Evolutionary conservation across 1,139 yeast species (phyloP).

Genomic region (Taphrina wiesneri): DNA sequence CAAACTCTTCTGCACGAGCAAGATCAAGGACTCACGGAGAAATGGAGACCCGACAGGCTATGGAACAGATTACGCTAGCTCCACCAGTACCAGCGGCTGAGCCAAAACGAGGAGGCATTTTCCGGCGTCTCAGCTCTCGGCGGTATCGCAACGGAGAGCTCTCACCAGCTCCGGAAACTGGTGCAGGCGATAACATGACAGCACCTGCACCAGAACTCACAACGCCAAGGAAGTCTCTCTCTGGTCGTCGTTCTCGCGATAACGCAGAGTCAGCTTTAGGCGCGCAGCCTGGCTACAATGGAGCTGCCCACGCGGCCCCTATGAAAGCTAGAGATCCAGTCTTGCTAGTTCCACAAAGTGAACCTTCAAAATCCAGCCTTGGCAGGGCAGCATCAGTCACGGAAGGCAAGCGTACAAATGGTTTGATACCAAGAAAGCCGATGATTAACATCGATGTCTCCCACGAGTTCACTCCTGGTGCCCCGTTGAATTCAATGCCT

Average conservation of each 20-base stretch:
- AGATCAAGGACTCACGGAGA: slow-evolving; percentile 35
- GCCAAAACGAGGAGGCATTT: slow-evolving; percentile 28
- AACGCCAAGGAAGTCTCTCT: slow-evolving; percentile 22
- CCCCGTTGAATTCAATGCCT: background rate
- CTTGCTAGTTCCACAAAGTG: background rate
- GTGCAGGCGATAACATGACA: background rate
- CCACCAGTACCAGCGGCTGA: slow-evolving; percentile 22
- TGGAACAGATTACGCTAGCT: slow-evolving; percentile 22
- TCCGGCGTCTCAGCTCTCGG: slow-evolving; percentile 24
- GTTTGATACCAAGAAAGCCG: background rate
- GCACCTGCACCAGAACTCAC: slow-evolving; percentile 12
- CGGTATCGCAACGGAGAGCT: slow-evolving; percentile 10
- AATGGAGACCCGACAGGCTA: slow-evolving; percentile 21
- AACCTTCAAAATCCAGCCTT: background rate
- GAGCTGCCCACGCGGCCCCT: background rate
- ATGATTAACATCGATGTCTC: background rate
- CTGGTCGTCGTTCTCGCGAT: slow-evolving; percentile 11
- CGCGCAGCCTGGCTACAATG: background rate
- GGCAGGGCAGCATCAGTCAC: slow-evolving; percentile 22
- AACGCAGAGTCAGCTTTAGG: background rate
- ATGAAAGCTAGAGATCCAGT: background rate
- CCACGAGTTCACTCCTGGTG: background rate
- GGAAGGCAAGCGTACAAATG: slow-evolving; percentile 1
- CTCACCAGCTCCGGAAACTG: background rate
- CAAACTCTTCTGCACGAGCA: slow-evolving; percentile 26